Conservation (phyloP, 139 green algal genomes). For the Tetradesmus lagerheimii region DNA sequence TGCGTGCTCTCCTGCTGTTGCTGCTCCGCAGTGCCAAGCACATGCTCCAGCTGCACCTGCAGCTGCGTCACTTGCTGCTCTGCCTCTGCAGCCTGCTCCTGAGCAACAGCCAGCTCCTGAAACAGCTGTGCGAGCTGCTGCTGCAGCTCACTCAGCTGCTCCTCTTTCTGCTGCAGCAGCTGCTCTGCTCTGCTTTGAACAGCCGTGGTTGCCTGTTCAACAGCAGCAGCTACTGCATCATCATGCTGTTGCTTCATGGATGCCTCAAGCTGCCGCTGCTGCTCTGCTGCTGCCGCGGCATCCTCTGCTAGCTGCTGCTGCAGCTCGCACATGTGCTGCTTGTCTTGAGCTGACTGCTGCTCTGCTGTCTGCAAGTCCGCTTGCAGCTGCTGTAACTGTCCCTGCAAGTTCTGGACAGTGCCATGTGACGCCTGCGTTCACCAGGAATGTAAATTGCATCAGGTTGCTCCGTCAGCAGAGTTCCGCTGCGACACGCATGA, state of each 20-base stretch:
- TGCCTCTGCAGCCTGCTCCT: not conserved
- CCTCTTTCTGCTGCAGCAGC: not conserved
- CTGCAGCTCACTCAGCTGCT: constrained; percentile 32
- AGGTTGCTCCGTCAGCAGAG: not conserved
- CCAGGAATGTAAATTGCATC: not conserved
- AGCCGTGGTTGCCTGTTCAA: not conserved
- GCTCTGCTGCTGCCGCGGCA: not conserved
- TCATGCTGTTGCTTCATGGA: not conserved
- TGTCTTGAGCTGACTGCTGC: not conserved
- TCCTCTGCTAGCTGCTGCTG: constrained; percentile 13
- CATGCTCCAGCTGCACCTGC: constrained; percentile 19
- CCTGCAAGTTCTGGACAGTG: not conserved
- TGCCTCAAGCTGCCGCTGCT: not conserved
- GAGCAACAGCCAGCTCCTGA: not conserved
- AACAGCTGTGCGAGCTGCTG: constrained; percentile 10
- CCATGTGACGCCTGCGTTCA: not conserved
- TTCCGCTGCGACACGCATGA: not conserved
- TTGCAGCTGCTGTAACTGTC: constrained; percentile 23
- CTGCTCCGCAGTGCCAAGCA: not conserved
- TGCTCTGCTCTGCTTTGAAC: not conserved
- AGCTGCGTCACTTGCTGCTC: constrained; percentile 11
- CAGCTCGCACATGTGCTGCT: not conserved
- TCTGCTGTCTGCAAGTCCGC: not conserved
- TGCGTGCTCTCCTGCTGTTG: constrained; percentile 6
- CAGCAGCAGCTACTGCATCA: not conserved